These are phyloP conservation scores for Capsicum baccatum DNA, from an alignment of 257 asterid species.

Conservation along the genomic window DNA sequence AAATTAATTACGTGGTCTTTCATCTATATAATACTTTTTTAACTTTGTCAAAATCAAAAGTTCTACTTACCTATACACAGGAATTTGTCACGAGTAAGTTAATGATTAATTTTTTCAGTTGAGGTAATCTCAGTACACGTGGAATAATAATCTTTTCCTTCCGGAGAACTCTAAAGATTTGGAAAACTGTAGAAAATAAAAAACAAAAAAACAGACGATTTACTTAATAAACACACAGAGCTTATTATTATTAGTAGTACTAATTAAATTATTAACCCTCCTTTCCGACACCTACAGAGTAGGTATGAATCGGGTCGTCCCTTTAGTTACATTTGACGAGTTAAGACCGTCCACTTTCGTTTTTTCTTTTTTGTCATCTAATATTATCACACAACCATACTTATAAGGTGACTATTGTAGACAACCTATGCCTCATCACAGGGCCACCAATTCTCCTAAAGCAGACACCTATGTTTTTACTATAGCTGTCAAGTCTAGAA, in stretches of 20 bases:
- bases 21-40: background rate
- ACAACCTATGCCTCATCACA: background rate
- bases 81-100: too few species aligned
- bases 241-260: background rate
- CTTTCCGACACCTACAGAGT: too few species aligned
- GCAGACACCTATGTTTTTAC: background rate
- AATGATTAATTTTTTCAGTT: background rate
- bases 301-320: too few species aligned
- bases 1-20: background rate
- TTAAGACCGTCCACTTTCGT: background rate
- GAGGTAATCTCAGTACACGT: background rate
- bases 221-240: background rate
- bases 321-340: background rate
- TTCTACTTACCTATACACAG: too few species aligned
- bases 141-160: background rate
- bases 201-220: background rate
- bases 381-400: background rate
- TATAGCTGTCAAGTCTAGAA: background rate
- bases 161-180: accelerated
- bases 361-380: background rate
- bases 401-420: background rate
- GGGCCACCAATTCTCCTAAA: constrained; percentile 12
- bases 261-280: too few species aligned
- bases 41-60: too few species aligned
- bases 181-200: background rate